These are phyloP conservation scores for Ganoderma lucidum DNA, from an alignment of 1,284 basidiomycete genomes.

Conservation along the genomic window DNA sequence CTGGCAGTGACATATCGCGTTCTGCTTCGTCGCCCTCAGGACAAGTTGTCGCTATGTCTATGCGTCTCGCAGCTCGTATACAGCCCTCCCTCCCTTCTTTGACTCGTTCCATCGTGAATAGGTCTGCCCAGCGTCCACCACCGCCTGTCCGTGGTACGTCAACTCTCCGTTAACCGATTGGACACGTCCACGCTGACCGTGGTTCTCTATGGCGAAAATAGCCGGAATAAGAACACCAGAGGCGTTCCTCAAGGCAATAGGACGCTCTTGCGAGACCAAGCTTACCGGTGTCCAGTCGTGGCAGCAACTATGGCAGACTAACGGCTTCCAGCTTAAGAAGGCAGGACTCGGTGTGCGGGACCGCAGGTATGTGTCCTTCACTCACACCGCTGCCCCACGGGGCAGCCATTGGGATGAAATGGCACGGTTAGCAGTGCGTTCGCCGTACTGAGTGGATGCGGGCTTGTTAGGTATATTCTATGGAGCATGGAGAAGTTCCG, in stretches of 20 bases:
- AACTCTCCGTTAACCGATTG: constrained; percentile 11
- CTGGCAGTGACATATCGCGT: not conserved
- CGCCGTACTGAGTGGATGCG: not conserved
- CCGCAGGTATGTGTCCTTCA: constrained; percentile 64
- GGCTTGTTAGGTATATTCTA: constrained; percentile 69
- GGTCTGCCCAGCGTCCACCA: constrained; percentile 45
- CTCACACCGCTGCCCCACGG: not conserved
- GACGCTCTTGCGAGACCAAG: constrained; percentile 71
- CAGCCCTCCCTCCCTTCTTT: constrained; percentile 23
- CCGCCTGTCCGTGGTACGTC: constrained; percentile 40
- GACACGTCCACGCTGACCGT: constrained; percentile 28
- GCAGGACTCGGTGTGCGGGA: constrained; percentile 72
- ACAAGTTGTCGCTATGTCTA: constrained; percentile 19
- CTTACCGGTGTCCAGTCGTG: constrained; percentile 60
- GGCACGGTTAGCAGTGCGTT: not conserved
- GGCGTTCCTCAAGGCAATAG: constrained; percentile 78
- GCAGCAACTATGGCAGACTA: constrained; percentile 72
- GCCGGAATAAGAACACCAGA: constrained; percentile 56
- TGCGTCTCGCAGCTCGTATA: constrained; percentile 26
- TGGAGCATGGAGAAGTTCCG: constrained; percentile 87
- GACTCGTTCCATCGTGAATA: constrained; percentile 51
- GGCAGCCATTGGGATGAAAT: not conserved
- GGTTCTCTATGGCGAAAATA: constrained; percentile 34
- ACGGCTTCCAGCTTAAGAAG: constrained; percentile 66
- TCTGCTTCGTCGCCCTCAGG: not conserved